phyloP scores from a whole-genome alignment of 2,329 filamentous ascomycete species.

The Neophaeococcomyces mojaviensis region DNA sequence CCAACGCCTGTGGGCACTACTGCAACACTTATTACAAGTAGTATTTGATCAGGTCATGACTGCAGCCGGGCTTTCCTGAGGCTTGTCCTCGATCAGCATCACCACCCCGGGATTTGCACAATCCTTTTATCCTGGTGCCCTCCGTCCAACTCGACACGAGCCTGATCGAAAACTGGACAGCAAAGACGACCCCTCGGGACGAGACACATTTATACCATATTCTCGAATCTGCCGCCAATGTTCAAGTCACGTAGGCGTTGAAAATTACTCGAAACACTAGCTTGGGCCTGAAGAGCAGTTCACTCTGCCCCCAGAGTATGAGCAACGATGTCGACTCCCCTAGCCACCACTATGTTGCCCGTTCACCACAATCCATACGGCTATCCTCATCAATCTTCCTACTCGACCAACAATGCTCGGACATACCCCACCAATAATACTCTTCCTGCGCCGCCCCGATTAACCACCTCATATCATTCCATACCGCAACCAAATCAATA shows the following conservation, averaged over 20 bases:
- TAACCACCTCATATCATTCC: conserved; percentile 35
- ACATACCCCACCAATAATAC: conserved; percentile 45
- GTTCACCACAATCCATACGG: conserved; percentile 59
- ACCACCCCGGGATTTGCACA: background rate
- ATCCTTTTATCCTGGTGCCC: background rate
- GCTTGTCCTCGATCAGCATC: conserved; percentile 8
- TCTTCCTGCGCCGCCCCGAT: conserved; percentile 32
- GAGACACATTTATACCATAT: background rate
- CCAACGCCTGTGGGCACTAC: background rate
- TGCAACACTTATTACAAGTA: background rate
- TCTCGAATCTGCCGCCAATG: background rate
- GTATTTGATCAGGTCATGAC: background rate
- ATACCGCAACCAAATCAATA: conserved; percentile 32
- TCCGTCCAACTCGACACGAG: too few species aligned
- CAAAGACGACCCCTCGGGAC: background rate
- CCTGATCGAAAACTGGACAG: too few species aligned
- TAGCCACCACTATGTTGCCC: conserved; percentile 64
- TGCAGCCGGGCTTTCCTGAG: conserved; percentile 1
- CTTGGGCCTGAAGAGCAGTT: background rate
- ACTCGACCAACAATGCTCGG: conserved; percentile 45
- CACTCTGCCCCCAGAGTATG: background rate
- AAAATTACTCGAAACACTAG: conserved; percentile 5
- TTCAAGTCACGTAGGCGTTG: background rate
- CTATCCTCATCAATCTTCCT: conserved; percentile 51
- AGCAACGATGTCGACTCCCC: conserved; percentile 67